These are phyloP conservation scores for Combretum micranthum DNA, from an alignment of 345 rosid species.

Conservation along the genomic window DNA sequence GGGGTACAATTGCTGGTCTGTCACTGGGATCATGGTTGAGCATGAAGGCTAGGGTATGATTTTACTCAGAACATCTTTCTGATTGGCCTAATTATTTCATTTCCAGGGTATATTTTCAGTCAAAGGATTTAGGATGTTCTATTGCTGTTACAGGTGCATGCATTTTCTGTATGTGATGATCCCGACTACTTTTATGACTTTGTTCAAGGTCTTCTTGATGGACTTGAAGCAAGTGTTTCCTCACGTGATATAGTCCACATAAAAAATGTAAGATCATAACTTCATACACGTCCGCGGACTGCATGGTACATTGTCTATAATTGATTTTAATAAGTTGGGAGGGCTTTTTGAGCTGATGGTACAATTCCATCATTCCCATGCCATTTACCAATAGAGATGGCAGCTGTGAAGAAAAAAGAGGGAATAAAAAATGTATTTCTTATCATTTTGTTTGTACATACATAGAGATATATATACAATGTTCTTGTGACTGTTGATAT, in stretches of 20 bases:
- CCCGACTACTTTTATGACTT: slow-evolving; percentile 84
- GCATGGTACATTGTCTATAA: too few species aligned
- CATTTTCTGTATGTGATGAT: slow-evolving; percentile 83
- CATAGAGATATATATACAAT: too few species aligned
- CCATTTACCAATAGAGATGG: too few species aligned
- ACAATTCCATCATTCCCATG: too few species aligned
- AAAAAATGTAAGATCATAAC: slow-evolving; percentile 53
- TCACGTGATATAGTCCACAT: slow-evolving; percentile 58
- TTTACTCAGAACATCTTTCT: slow-evolving; percentile 1
- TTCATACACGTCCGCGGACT: not conserved
- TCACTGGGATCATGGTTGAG: slow-evolving; percentile 75
- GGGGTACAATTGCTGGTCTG: slow-evolving; percentile 88
- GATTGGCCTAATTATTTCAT: too few species aligned
- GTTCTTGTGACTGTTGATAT: too few species aligned
- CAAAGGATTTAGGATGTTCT: not conserved
- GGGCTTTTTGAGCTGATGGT: too few species aligned
- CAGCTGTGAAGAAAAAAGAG: too few species aligned
- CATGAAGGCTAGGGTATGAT: slow-evolving; percentile 71
- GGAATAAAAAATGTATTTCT: too few species aligned
- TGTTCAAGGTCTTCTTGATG: slow-evolving; percentile 80
- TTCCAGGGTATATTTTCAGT: not conserved
- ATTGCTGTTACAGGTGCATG: slow-evolving; percentile 64
- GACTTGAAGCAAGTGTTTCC: slow-evolving; percentile 64
- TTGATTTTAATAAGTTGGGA: too few species aligned
- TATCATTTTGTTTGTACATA: too few species aligned